Percentiles rank a stretch among this genome's conserved stretches.
Conservation (phyloP, 306 rosid species). For the Rubus idaeus region DNA sequence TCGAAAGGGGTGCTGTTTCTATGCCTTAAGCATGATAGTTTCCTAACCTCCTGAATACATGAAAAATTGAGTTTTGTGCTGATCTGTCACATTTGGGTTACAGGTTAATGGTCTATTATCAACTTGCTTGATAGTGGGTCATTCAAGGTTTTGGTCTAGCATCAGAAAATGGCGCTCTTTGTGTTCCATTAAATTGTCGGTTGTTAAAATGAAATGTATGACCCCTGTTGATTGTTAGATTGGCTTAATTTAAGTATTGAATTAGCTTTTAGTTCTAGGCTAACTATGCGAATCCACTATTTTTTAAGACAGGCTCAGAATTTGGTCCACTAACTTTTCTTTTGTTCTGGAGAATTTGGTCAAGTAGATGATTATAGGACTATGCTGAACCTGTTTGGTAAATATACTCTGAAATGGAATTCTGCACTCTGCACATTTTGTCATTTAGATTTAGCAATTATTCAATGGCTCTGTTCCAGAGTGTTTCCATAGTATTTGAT, state of each 20-base stretch:
- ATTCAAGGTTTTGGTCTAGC: constrained; percentile 6
- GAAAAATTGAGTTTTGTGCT: neutral
- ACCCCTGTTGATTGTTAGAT: neutral
- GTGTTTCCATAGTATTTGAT: neutral
- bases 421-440: neutral
- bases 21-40: neutral
- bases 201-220: neutral
- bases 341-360: too few relatives aligned
- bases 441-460: neutral
- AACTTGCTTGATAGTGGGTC: neutral
- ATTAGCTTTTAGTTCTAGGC: neutral
- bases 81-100: neutral
- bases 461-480: neutral
- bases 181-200: neutral
- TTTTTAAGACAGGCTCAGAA: neutral
- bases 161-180: neutral
- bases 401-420: neutral
- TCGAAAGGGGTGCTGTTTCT: neutral
- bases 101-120: neutral
- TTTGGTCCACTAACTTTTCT: neutral
- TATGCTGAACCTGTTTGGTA: neutral
- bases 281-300: neutral
- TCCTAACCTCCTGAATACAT: neutral
- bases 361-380: neutral
- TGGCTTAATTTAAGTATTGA: neutral